These are phyloP conservation scores for Bryum argenteum DNA, from an alignment of 225 moss, liverwort and hornwort species.

Conservation along the genomic window DNA sequence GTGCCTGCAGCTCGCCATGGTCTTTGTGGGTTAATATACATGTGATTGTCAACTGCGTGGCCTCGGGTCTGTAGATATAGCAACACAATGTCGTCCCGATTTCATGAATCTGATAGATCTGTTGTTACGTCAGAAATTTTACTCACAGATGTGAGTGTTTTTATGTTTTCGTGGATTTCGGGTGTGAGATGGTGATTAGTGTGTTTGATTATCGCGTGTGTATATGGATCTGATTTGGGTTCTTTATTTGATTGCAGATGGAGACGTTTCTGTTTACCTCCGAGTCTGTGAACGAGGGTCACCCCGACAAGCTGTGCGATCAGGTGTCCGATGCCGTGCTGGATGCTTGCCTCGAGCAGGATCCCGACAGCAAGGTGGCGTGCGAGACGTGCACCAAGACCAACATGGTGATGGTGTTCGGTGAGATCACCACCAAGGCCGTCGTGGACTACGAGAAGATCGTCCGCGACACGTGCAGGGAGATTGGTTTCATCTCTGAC, in stretches of 20 bases:
- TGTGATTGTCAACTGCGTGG: too few relatives aligned
- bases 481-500: conserved; percentile 75
- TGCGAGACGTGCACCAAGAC: conserved; percentile 97
- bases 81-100: too few relatives aligned
- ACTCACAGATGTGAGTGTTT: too few relatives aligned
- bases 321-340: conserved; percentile 87
- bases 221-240: too few relatives aligned
- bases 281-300: conserved; percentile 91
- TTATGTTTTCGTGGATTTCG: too few relatives aligned
- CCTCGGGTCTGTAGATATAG: too few relatives aligned
- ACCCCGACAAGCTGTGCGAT: conserved; percentile 91
- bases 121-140: too few relatives aligned
- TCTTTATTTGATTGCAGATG: conserved; percentile 37
- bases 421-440: conserved; percentile 92
- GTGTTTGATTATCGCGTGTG: too few relatives aligned
- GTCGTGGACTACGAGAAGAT: conserved; percentile 89
- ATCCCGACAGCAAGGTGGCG: conserved; percentile 88
- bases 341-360: conserved; percentile 88
- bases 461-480: conserved; percentile 84
- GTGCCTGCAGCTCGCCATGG: too few relatives aligned
- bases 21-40: too few relatives aligned
- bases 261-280: conserved; percentile 82
- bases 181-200: too few relatives aligned
- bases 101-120: too few relatives aligned
- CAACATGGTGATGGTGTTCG: conserved; percentile 97